These are phyloP conservation scores for Aspergillus leporis DNA, from an alignment of 495 filamentous ascomycete genomes.

Conservation along the genomic window DNA sequence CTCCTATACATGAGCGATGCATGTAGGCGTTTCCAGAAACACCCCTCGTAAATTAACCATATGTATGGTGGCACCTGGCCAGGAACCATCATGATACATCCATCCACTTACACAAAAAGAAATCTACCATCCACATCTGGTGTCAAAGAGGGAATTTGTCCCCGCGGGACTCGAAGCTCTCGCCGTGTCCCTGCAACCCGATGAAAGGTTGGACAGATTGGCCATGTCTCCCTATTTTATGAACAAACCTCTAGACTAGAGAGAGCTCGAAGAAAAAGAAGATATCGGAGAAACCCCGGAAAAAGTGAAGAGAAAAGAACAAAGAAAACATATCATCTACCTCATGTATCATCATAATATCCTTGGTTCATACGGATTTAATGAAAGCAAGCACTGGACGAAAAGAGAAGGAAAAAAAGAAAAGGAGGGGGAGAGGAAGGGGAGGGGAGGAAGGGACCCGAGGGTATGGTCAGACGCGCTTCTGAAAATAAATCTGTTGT, in stretches of 20 bases:
- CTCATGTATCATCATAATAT: constrained; percentile 1
- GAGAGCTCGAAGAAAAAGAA: neutral
- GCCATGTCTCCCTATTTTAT: neutral
- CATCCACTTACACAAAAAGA: neutral
- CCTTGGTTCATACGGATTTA: constrained; percentile 1
- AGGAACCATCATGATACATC: neutral
- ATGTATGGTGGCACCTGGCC: too few relatives aligned
- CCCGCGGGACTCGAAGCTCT: neutral
- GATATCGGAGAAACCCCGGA: neutral
- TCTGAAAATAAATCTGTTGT: constrained; percentile 1
- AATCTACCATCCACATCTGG: neutral
- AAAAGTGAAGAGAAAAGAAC: neutral
- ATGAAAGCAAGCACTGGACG: neutral
- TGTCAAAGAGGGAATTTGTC: neutral
- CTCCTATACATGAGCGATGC: neutral
- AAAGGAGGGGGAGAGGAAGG: too few relatives aligned
- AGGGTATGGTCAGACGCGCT: neutral
- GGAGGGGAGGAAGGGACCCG: too few relatives aligned
- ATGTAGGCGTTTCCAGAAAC: neutral
- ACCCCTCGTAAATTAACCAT: neutral
- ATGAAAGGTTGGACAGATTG: neutral
- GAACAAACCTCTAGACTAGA: constrained; percentile 1
- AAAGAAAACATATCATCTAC: constrained; percentile 1
- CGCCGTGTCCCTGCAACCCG: neutral
- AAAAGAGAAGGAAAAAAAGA: neutral